Evolutionary conservation across 768 basidiomycete genomes (phyloP).

Genomic region (Lenzites betulinus): DNA sequence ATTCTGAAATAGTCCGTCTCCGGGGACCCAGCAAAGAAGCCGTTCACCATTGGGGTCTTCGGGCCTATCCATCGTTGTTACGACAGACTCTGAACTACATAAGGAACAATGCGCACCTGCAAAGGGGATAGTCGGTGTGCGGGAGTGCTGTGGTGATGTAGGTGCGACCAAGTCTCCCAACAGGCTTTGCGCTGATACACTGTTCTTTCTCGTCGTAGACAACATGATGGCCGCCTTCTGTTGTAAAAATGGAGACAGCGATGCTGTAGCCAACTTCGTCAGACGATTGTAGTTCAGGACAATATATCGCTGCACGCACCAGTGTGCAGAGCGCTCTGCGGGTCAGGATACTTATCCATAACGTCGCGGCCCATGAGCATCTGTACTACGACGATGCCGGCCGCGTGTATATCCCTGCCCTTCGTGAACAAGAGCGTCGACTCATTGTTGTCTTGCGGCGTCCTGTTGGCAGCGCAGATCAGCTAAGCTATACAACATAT

Average conservation of each 20-base stretch:
- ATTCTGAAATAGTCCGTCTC: slow-evolving; percentile 64
- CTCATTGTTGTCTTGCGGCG: slow-evolving; percentile 76
- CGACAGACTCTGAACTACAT: neutral
- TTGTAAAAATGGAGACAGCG: slow-evolving; percentile 53
- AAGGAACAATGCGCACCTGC: slow-evolving; percentile 23
- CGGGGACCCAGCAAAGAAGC: slow-evolving; percentile 52
- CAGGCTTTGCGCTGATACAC: slow-evolving; percentile 56
- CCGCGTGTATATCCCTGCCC: slow-evolving; percentile 79
- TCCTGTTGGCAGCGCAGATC: slow-evolving; percentile 44
- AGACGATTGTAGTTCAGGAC: neutral
- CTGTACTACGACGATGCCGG: slow-evolving; percentile 78
- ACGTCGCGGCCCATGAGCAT: slow-evolving; percentile 84
- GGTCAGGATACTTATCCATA: slow-evolving; percentile 50
- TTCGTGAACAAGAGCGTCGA: slow-evolving; percentile 79
- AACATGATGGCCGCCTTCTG: slow-evolving; percentile 62
- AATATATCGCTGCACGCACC: slow-evolving; percentile 41
- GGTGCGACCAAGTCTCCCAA: slow-evolving; percentile 44
- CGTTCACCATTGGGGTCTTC: slow-evolving; percentile 51
- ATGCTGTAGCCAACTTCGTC: slow-evolving; percentile 39
- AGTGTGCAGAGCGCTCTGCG: slow-evolving; percentile 56
- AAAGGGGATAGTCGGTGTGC: slow-evolving; percentile 31
- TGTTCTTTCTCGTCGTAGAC: slow-evolving; percentile 54
- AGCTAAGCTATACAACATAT: neutral
- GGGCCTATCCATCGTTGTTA: slow-evolving; percentile 34
- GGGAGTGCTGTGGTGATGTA: neutral